Base-by-base conservation (phyloP, 345 rosid species). In the Zanthoxylum bungeanum region DNA sequence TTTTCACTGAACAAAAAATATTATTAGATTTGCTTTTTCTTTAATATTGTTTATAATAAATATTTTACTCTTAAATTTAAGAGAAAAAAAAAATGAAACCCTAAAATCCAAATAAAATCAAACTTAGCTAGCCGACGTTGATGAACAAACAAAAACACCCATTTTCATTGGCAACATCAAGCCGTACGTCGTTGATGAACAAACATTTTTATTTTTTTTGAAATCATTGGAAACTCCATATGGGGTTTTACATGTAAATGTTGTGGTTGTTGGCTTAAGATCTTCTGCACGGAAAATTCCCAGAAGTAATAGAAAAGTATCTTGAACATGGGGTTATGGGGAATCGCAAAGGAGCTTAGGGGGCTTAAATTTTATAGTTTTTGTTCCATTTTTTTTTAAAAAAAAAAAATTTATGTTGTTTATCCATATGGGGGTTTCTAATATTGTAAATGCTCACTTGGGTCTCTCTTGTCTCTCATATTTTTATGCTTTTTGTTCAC, bases 201-300 rank as follows among this genome's bases (percentile, higher is more conserved):
- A n/a, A n/a, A n/a, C n/a, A n/a, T n/a, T n/a, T n/a, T n/a, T n/a
- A n/a, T n/a, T n/a, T n/a, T n/a, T n/a, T n/a, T n/a, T n/a, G n/a
- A n/a, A n/a, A n/a, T n/a, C n/a, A n/a, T n/a, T n/a, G n/a, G n/a
- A n/a, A n/a, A n/a, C n/a, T n/a, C n/a, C n/a, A n/a, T n/a, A n/a
- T n/a, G n/a, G n/a, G n/a, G n/a, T 17, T 39, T 37, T 49, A 28
- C 52, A 2, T 24, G 9, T 40, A 4, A 7, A 62, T 16, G 25
- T 25, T 22, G 34, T 47, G 51, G 31, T 52, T 2, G 60, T 64
- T 69, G 62, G 59, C 55, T 52, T n/a, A 47, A 85, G 98, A 93
- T 87, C 98, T 98, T 33, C 49, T 96, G 81, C 99, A 96, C 86
- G 99, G 99, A 75, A 98, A 93, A 80, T 96, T 96, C 66, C 98